These are phyloP conservation scores for Fusarium dlaminii DNA, from an alignment of 2,329 filamentous ascomycete genomes.

Conservation along the genomic window DNA sequence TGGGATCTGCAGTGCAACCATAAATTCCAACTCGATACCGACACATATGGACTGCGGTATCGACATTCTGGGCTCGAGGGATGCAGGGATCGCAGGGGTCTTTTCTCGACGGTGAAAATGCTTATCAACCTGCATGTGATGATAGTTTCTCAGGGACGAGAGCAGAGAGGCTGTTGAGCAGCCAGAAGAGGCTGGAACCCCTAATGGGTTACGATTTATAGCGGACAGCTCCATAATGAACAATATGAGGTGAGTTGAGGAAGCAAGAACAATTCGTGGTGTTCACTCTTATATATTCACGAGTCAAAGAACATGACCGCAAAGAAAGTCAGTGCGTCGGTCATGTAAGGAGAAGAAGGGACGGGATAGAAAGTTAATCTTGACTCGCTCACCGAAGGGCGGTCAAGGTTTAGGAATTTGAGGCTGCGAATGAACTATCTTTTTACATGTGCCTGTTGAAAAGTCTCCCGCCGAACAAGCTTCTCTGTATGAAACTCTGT, in stretches of 20 bases:
- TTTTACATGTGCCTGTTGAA: slow-evolving; percentile 8
- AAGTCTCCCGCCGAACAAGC: slow-evolving; percentile 1
- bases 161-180: slow-evolving; percentile 11
- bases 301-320: background rate
- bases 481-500: background rate
- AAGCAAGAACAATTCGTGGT: slow-evolving; percentile 8
- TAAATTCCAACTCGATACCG: slow-evolving; percentile 44
- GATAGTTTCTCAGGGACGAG: slow-evolving; percentile 3
- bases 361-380: background rate
- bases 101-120: background rate
- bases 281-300: slow-evolving; percentile 6
- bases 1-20: slow-evolving; percentile 32
- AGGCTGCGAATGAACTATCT: background rate
- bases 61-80: background rate
- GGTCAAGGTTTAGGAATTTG: slow-evolving; percentile 16
- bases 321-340: background rate
- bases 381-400: slow-evolving; percentile 18
- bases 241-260: background rate
- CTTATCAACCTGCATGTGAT: background rate
- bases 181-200: slow-evolving; percentile 11
- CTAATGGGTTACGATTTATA: slow-evolving; percentile 25
- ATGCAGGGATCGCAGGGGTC: background rate
- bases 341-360: slow-evolving; percentile 2
- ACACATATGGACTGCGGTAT: slow-evolving; percentile 23
- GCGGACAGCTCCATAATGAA: slow-evolving; percentile 26